Evolutionary conservation across 139 green algal genomes (phyloP), one percentile per base, ranked within the genome.

Genomic region (Ettlia oleoabundans): DNA sequence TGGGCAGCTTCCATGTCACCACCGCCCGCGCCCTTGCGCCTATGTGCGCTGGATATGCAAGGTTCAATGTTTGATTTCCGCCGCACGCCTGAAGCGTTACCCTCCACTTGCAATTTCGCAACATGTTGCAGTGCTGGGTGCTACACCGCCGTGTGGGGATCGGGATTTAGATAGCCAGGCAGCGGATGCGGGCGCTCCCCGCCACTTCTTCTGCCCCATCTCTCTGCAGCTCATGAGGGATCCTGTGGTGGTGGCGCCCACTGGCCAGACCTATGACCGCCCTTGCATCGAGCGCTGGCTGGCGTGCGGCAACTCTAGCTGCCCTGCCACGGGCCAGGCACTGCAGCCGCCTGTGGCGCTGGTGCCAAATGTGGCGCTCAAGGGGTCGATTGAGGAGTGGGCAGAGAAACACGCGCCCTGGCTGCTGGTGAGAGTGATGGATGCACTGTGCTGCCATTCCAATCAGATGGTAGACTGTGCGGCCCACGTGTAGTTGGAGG

Each of bases 181-280:
- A 26, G 62, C 69, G 6, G 79, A 90, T 10, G 78, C 83, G 21
- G 80, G 84, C 8, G 90, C 90, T 8, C 90, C 90, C 5, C 52
- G 73, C 9, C 93, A 92, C 37, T 95, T 90, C 78, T 93, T 93
- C 82, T 91, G 83, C 84, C 86, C 55, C 43, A 93, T 75, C 37
- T 92, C 83, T 19, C 94, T 74, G 42, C 86, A 87, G 22, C 30
- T 93, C 84, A 85, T 93, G 91, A 83, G 89, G 13, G 90, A 93
- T 75, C 90, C 90, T 24, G 89, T 93, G 62, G 61, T 93, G 41
- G 74, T 92, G 19, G 43, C 62, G 4, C 28, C 73, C 51, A 80
- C 73, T 0, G 73, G 73, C 22, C 73, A 80, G 73, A 68, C 73
- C 42, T 91, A 91, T 51, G 90, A 93, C 64, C 70, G 85, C 19